Percentiles rank a stretch among this genome's conserved stretches.
phyloP scores from a whole-genome alignment of 257 asterid genomes.

The Hygrophila difformis region DNA sequence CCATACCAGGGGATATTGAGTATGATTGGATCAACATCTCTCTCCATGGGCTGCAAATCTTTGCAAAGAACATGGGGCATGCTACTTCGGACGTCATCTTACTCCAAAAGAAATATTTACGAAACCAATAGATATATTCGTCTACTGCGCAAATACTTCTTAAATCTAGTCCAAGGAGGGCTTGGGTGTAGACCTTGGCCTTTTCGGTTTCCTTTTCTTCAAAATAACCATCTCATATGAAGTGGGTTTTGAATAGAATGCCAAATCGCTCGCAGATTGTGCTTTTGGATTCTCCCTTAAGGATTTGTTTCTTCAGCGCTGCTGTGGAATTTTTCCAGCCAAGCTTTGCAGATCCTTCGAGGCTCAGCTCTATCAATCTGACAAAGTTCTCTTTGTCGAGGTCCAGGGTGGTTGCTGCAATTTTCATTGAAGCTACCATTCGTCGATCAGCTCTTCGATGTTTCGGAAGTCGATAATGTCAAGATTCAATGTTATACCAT shows the following conservation, averaged over 20 bases:
- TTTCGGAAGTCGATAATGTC: neutral
- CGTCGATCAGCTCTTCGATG: neutral
- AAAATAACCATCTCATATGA: neutral
- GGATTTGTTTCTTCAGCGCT: neutral
- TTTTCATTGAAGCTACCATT: no score
- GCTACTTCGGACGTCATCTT: neutral
- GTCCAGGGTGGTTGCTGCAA: no score
- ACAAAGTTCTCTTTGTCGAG: neutral
- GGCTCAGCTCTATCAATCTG: neutral
- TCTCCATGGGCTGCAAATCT: neutral
- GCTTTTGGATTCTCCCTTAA: neutral
- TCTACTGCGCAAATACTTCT: neutral
- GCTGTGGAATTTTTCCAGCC: neutral
- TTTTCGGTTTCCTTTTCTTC: no score
- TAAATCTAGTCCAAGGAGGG: neutral
- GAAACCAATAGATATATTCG: neutral
- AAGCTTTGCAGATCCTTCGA: neutral
- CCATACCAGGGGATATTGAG: neutral
- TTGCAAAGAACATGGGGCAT: neutral
- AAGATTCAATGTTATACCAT: neutral
- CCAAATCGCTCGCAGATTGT: neutral
- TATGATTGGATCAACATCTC: neutral
- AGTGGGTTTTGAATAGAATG: neutral
- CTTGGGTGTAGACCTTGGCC: neutral
- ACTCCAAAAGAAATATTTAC: neutral